Base-by-base conservation (phyloP, 2,329 filamentous ascomycete genomes). In the Annulohypoxylon truncatum region DNA sequence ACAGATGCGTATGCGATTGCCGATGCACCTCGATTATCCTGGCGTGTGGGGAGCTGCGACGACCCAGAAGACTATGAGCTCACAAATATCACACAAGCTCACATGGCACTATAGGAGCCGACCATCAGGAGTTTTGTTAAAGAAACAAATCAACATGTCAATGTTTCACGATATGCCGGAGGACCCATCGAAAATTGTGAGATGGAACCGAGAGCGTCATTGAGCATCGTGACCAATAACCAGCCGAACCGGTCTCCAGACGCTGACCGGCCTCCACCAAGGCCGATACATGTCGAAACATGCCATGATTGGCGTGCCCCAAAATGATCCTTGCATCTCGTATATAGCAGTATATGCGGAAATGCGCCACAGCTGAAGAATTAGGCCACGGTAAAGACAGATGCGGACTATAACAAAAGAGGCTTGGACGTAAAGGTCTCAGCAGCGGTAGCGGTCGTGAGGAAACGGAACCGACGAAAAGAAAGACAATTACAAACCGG, bases 321-420 rank as follows among this genome's bases (percentile, higher is more conserved):
- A 56, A 50, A 47, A 56, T 31, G 52, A 75, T 72, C 71, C 71
- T 67, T 72, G 70, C 71, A 65, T 68, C 64, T 67, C 67, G 69
- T 64, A 67, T 70, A 74, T 68, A 73, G 62, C 66, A 73, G 62
- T 57, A 73, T 70, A 72, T 68, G 66, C 64, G 66, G 71, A 68
- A 72, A 74, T 69, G 73, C 77, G 78, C 78, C 78, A 78, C 77
- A 77, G 78, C 77, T 80, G 77, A 79, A 76, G 62, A 64, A 64
- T 55, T 64, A 70, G 64, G 61, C 64, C 59, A 53, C 61, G 48
- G 52, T 64, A 56, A 50, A 63, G 29, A 54, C 47, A 63, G 42
- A 24, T 57, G 48, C 42, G 61, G 61, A 58, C 42, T 54, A 65
- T 61, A 65, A 59, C 56, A 56, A 28, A 66, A 67, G 61, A 62